Conservation (phyloP, 805 yeast species). For the Clavispora asparagi region DNA sequence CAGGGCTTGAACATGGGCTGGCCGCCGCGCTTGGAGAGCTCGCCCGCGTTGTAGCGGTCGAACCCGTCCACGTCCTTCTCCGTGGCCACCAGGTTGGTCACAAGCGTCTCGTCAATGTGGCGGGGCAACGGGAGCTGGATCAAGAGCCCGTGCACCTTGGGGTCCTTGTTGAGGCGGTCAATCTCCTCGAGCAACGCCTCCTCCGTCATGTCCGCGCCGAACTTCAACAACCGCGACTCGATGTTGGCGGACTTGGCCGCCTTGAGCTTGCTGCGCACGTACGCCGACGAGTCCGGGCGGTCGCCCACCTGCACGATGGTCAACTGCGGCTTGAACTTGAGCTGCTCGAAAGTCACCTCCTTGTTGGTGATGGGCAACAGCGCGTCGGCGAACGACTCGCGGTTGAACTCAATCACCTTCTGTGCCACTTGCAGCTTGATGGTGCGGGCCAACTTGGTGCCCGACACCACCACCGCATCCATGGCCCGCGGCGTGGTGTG, state of each 20-base stretch:
- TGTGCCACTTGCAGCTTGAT: conserved; percentile 35
- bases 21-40: conserved; percentile 82
- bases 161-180: conserved; percentile 64
- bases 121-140: conserved; percentile 88
- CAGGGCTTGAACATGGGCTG: conserved; percentile 82
- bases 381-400: conserved; percentile 20
- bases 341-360: conserved; percentile 21
- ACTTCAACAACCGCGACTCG: conserved; percentile 56
- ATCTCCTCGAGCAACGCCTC: conserved; percentile 55
- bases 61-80: conserved; percentile 96
- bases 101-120: conserved; percentile 68
- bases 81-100: conserved; percentile 77
- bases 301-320: conserved; percentile 87
- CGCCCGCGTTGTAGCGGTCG: conserved; percentile 84
- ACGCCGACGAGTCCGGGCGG: conserved; percentile 86
- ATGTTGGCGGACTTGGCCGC: conserved; percentile 85
- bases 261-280: conserved; percentile 86
- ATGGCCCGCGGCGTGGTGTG: conserved; percentile 9
- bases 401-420: conserved; percentile 34
- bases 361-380: conserved; percentile 12
- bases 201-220: conserved; percentile 60
- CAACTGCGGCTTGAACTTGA: conserved; percentile 63
- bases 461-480: conserved; percentile 37
- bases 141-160: conserved; percentile 75
- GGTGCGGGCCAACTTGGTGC: conserved; percentile 36